Conservation (phyloP, 495 filamentous ascomycete genomes). For the Venustampulla echinocandica region DNA sequence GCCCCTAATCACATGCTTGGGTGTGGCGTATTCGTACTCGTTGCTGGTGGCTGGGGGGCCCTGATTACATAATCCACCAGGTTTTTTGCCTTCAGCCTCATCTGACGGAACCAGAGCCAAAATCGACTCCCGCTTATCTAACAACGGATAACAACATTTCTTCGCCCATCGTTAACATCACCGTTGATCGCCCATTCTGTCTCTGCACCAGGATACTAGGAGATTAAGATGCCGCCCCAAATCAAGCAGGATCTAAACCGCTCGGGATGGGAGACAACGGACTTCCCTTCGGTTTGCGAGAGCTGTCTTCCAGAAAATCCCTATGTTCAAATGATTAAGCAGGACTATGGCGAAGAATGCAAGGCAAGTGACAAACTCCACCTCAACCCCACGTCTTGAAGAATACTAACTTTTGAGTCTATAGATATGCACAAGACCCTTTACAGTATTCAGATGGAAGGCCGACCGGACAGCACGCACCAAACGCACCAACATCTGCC, state of each 20-base stretch:
- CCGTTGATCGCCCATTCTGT: no score
- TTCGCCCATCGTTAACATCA: no score
- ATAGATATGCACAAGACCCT: slow-evolving; percentile 73
- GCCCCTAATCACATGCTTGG: no score
- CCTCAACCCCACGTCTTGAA: background rate
- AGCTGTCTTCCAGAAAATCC: slow-evolving; percentile 90
- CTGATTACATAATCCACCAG: no score
- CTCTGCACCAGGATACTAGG: no score
- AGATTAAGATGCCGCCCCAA: slow-evolving; percentile 44
- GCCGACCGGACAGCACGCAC: slow-evolving; percentile 77
- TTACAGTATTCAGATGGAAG: slow-evolving; percentile 92
- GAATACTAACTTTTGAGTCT: background rate
- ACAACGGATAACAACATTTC: no score
- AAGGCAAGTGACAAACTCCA: slow-evolving; percentile 52
- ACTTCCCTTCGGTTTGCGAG: slow-evolving; percentile 60
- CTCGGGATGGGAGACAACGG: slow-evolving; percentile 90
- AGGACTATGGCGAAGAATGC: slow-evolving; percentile 71
- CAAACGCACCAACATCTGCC: slow-evolving; percentile 82
- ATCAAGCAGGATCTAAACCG: slow-evolving; percentile 96
- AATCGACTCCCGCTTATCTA: no score
- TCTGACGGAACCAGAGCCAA: no score
- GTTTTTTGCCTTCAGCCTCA: no score
- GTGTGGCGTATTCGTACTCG: no score
- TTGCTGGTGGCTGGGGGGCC: no score
- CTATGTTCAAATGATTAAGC: slow-evolving; percentile 97